These are phyloP conservation scores for Ceratonia siliqua DNA, from an alignment of 306 rosid genomes.

Conservation along the genomic window DNA sequence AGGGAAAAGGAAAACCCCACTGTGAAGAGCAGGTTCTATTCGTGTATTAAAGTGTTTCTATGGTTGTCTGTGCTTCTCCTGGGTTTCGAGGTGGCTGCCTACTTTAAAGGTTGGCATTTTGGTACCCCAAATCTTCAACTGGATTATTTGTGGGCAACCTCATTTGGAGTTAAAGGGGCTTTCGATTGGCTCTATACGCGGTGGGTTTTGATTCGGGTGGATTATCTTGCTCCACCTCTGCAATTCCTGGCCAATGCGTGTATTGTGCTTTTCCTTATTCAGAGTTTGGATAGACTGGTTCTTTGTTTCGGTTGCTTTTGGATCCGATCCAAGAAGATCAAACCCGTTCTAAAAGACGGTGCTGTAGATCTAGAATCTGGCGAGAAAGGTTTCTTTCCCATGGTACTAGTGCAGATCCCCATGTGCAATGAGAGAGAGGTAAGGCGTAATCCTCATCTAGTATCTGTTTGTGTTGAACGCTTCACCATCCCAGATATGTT, in stretches of 20 bases:
- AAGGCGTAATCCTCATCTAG: not conserved
- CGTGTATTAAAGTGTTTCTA: slow-evolving; percentile 62
- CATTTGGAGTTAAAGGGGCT: slow-evolving; percentile 54
- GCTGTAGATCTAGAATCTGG: slow-evolving; percentile 71
- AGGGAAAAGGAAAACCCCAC: slow-evolving; percentile 54
- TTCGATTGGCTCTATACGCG: slow-evolving; percentile 66
- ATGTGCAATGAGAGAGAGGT: slow-evolving; percentile 97
- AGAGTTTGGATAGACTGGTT: slow-evolving; percentile 78
- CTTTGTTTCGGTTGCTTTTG: slow-evolving; percentile 89
- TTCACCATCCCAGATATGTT: not conserved
- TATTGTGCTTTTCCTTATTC: slow-evolving; percentile 68
- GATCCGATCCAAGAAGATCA: slow-evolving; percentile 74
- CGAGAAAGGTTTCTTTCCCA: slow-evolving; percentile 69
- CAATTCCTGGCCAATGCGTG: slow-evolving; percentile 77
- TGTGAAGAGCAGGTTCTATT: slow-evolving; percentile 61
- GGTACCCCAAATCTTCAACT: slow-evolving; percentile 49
- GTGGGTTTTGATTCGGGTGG: slow-evolving; percentile 80
- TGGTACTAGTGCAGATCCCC: slow-evolving; percentile 97
- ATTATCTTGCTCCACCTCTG: slow-evolving; percentile 83
- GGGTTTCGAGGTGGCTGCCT: slow-evolving; percentile 71
- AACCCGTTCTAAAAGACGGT: slow-evolving; percentile 62
- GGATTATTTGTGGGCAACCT: slow-evolving; percentile 49
- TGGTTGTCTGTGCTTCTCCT: slow-evolving; percentile 60
- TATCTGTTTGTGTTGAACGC: not conserved
- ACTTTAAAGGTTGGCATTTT: slow-evolving; percentile 79